Evolutionary conservation across 805 yeast genomes (phyloP).

Genomic region (Metschnikowia continentalis): DNA sequence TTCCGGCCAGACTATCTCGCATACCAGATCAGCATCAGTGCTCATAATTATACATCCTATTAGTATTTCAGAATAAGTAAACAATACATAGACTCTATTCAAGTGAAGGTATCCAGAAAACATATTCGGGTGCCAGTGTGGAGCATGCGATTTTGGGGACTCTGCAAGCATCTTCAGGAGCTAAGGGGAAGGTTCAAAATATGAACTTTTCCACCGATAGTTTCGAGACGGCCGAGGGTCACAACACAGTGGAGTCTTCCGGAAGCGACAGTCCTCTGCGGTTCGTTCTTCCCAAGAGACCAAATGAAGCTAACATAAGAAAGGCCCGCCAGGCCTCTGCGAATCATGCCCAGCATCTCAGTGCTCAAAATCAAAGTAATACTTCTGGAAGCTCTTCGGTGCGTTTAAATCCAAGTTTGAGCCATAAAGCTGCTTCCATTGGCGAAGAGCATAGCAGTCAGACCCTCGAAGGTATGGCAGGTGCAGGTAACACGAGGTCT

Average conservation of each 20-base stretch:
- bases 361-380: not conserved
- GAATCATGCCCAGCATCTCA: conserved; percentile 2
- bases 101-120: not conserved
- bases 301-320: conserved; percentile 12
- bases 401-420: not conserved
- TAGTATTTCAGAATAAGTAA: too few relatives aligned
- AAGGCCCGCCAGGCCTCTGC: conserved; percentile 15
- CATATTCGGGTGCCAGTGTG: not conserved
- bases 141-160: not conserved
- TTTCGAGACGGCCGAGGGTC: conserved; percentile 16
- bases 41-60: too few relatives aligned
- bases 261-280: not conserved
- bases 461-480: not conserved
- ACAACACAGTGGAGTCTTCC: not conserved
- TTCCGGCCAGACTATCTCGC: too few relatives aligned
- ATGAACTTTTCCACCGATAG: conserved; percentile 9
- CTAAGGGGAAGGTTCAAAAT: not conserved
- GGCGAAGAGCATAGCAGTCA: not conserved
- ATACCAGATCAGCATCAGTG: too few relatives aligned
- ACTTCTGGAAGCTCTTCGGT: not conserved
- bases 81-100: not conserved
- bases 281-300: conserved; percentile 16
- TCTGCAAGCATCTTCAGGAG: not conserved
- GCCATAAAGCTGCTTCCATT: not conserved
- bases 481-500: too few relatives aligned